phyloP scores from a whole-genome alignment of 1,284 basidiomycete species.

The Sphaerobolus stellatus region DNA sequence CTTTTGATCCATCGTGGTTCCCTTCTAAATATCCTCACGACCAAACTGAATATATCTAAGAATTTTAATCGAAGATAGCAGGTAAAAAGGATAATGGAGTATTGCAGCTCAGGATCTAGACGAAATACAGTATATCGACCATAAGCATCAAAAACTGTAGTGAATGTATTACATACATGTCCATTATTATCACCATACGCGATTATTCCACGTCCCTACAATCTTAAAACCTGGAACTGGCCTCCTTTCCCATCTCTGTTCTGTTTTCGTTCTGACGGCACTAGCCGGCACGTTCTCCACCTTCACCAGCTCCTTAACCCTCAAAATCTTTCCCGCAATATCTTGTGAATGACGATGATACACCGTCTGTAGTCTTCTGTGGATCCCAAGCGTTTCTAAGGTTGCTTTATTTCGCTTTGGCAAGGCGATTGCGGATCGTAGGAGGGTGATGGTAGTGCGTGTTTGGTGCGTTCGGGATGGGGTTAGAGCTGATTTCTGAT shows the following conservation, averaged over 20 bases:
- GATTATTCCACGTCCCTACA: constrained; percentile 25
- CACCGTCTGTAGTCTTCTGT: constrained; percentile 78
- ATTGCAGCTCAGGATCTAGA: too few relatives aligned
- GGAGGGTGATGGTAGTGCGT: constrained; percentile 84
- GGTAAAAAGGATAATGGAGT: too few relatives aligned
- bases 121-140: too few relatives aligned
- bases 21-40: too few relatives aligned
- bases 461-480: too few relatives aligned
- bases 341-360: constrained; percentile 73
- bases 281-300: constrained; percentile 75
- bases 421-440: constrained; percentile 80
- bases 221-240: constrained; percentile 66
- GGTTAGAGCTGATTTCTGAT: too few relatives aligned
- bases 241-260: constrained; percentile 63
- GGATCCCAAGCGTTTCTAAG: constrained; percentile 73
- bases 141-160: too few relatives aligned
- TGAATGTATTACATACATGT: too few relatives aligned
- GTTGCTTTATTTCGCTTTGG: constrained; percentile 71
- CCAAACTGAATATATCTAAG: too few relatives aligned
- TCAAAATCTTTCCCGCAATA: constrained; percentile 78
- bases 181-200: too few relatives aligned
- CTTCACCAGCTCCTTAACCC: constrained; percentile 83
- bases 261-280: constrained; percentile 61
- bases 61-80: too few relatives aligned
- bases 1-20: too few relatives aligned